A percentile compares a stretch with the other conserved stretches of the same genome.
phyloP scores from a whole-genome alignment of 306 rosid species.

The Dalbergia oliveri region DNA sequence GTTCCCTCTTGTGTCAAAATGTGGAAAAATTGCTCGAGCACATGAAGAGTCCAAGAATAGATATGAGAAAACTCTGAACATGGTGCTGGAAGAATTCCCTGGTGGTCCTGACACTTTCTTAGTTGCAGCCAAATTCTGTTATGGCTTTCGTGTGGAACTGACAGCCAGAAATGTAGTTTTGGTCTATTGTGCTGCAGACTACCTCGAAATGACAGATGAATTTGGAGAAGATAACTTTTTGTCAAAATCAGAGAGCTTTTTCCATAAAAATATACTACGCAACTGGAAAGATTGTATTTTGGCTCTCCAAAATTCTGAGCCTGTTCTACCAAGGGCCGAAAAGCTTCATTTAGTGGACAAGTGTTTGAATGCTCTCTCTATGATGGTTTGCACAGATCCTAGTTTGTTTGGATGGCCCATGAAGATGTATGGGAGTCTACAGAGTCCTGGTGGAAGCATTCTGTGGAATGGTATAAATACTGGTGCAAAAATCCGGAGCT shows the following conservation, averaged over 20 bases:
- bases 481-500: conserved; percentile 84
- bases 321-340: conserved; percentile 69
- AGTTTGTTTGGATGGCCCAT: conserved; percentile 99
- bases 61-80: conserved; percentile 48
- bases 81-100: conserved; percentile 80
- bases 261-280: conserved; percentile 70
- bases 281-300: conserved; percentile 96
- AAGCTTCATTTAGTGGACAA: conserved; percentile 71
- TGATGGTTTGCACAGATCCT: conserved; percentile 97
- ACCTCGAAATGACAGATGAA: conserved; percentile 93
- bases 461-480: conserved; percentile 98
- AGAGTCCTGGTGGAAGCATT: conserved; percentile 99
- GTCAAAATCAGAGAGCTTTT: conserved; percentile 71
- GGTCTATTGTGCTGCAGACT: conserved; percentile 82
- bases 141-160: conserved; percentile 72
- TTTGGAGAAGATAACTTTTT: conserved; percentile 85
- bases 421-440: conserved; percentile 99
- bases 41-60: conserved; percentile 66
- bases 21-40: conserved; percentile 73
- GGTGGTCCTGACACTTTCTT: conserved; percentile 88
- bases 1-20: conserved; percentile 91
- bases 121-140: conserved; percentile 76
- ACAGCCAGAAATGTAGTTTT: conserved; percentile 75
- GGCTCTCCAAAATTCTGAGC: conserved; percentile 87
- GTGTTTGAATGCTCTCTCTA: conserved; percentile 80